phyloP scores from a whole-genome alignment of 225 moss, liverwort and hornwort genomes.

The Rhytidiadelphus loreus region DNA sequence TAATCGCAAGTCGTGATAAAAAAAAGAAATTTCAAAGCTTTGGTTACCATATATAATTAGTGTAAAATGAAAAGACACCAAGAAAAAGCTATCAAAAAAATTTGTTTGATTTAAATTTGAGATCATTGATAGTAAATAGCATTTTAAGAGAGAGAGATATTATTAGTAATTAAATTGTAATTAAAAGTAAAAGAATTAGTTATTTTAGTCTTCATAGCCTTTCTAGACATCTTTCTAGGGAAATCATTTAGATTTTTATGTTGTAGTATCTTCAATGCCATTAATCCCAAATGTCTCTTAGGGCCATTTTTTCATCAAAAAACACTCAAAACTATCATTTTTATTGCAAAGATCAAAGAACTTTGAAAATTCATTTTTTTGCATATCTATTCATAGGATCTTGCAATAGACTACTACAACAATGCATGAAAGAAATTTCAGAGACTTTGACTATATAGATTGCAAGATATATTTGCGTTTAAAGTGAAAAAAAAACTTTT shows the following conservation, averaged over 20 bases:
- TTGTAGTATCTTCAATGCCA: background rate
- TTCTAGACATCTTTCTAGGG: background rate
- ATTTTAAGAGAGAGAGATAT: background rate
- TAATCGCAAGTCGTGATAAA: background rate
- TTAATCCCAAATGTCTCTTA: accelerated
- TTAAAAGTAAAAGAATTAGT: background rate
- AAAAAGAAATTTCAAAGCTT: background rate
- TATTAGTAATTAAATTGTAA: background rate
- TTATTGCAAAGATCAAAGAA: background rate
- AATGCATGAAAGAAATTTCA: background rate
- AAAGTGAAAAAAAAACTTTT: background rate
- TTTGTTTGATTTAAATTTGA: background rate
- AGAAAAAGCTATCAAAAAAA: background rate
- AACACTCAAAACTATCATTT: accelerated
- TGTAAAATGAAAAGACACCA: background rate
- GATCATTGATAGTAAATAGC: background rate
- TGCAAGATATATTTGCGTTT: background rate
- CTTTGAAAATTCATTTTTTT: background rate
- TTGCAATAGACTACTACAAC: background rate
- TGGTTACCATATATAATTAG: background rate
- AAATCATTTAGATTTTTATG: background rate
- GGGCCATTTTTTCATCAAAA: background rate
- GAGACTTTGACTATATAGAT: background rate
- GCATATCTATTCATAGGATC: accelerated
- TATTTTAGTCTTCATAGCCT: background rate